These are phyloP conservation scores for Penicillium sp. DNA, from an alignment of 2,329 filamentous ascomycete genomes.

Conservation along the genomic window DNA sequence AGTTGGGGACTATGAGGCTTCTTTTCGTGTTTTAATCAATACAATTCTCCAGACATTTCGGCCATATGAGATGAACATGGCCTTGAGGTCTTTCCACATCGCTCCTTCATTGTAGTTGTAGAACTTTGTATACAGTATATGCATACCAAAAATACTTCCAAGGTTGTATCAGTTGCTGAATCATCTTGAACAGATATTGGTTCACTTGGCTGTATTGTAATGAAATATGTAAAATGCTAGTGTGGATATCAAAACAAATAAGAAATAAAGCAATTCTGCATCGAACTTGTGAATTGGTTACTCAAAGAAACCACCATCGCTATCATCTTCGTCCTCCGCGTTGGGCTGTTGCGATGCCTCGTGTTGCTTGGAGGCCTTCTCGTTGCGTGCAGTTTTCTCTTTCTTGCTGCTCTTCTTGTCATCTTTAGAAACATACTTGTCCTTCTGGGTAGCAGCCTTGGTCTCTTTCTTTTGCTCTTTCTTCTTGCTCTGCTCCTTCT, in stretches of 20 bases:
- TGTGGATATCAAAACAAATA: conserved; percentile 10
- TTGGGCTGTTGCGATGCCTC: conserved; percentile 9
- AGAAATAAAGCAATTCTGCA: conserved; percentile 1
- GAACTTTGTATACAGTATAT: no score
- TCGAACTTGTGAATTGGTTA: conserved; percentile 2
- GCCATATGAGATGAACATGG: no score
- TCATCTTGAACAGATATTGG: neutral
- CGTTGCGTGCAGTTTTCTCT: conserved; percentile 2
- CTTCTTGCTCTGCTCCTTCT: conserved; percentile 12
- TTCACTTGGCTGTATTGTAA: neutral
- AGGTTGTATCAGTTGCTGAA: no score
- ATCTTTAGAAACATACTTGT: neutral
- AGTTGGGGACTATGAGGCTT: no score
- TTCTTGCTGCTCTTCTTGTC: conserved; percentile 12
- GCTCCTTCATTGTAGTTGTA: no score
- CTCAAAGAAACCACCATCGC: conserved; percentile 44
- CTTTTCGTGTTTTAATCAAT: no score
- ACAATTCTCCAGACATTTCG: no score
- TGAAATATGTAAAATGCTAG: conserved; percentile 1
- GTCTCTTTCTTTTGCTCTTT: conserved; percentile 5
- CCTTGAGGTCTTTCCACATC: no score
- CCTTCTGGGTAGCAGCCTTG: neutral
- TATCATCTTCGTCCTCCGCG: conserved; percentile 23
- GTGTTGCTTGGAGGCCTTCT: neutral
- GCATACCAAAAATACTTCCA: no score